Evolutionary conservation across 1,139 yeast species (phyloP).

Genomic region (Geotrichum bryndzae): DNA sequence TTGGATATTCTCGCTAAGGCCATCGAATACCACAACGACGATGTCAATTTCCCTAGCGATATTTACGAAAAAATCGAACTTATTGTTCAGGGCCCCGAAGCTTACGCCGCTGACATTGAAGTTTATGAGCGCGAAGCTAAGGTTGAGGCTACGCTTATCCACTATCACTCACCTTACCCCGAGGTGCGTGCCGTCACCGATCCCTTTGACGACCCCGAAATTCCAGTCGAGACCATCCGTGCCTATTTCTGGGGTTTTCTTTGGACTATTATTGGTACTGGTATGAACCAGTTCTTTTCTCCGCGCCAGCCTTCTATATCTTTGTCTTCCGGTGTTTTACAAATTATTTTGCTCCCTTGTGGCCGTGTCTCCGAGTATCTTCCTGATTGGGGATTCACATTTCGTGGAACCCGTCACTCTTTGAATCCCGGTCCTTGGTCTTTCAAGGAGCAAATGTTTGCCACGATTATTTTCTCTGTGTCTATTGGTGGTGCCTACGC

Average conservation of each 20-base stretch:
- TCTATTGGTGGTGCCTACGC: slow-evolving; percentile 32
- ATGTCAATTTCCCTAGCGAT: slow-evolving; percentile 45
- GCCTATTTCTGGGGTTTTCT: slow-evolving; percentile 49
- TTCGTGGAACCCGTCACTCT: slow-evolving; percentile 37
- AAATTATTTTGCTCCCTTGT: slow-evolving; percentile 50
- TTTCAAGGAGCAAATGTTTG: slow-evolving; percentile 61
- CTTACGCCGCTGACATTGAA: slow-evolving; percentile 7
- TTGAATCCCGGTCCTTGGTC: slow-evolving; percentile 61
- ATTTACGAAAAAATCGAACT: slow-evolving; percentile 34
- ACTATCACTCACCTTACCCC: slow-evolving; percentile 43
- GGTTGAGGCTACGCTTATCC: slow-evolving; percentile 43
- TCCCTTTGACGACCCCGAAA: slow-evolving; percentile 42
- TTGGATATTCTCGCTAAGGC: slow-evolving; percentile 40
- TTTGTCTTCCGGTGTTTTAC: slow-evolving; percentile 45
- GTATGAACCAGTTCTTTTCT: slow-evolving; percentile 51
- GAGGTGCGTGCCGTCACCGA: slow-evolving; percentile 46
- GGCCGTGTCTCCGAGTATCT: slow-evolving; percentile 40
- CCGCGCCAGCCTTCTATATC: slow-evolving; percentile 49
- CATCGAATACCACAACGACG: slow-evolving; percentile 42
- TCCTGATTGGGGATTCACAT: slow-evolving; percentile 46
- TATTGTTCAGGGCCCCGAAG: slow-evolving; percentile 26
- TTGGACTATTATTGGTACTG: slow-evolving; percentile 53
- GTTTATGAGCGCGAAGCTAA: slow-evolving; percentile 31
- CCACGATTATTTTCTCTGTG: slow-evolving; percentile 35
- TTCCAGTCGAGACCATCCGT: slow-evolving; percentile 45